phyloP scores from a whole-genome alignment of 768 basidiomycete genomes.

The Fibroporia radiculosa region DNA sequence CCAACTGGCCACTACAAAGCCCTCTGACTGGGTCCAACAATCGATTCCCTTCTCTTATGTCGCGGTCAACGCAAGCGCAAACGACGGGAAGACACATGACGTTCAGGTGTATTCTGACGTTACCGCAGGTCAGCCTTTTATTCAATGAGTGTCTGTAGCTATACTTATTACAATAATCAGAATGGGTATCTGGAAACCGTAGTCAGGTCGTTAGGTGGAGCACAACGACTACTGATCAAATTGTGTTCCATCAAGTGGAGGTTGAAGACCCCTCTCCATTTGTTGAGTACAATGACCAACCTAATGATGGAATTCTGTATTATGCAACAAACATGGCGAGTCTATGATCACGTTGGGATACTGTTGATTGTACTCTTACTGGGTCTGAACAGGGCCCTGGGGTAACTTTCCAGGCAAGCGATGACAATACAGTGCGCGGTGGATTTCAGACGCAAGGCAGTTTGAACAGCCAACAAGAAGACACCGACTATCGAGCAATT shows the following conservation, averaged over 20 bases:
- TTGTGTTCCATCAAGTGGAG: slow-evolving; percentile 10
- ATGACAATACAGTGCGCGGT: slow-evolving; percentile 6
- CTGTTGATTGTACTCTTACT: neutral
- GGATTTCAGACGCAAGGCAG: slow-evolving; percentile 15
- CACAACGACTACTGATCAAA: slow-evolving; percentile 1
- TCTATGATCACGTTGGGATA: too few relatives aligned
- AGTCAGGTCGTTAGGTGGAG: slow-evolving; percentile 5
- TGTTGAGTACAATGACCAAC: slow-evolving; percentile 7
- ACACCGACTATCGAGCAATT: slow-evolving; percentile 10
- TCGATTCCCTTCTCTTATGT: slow-evolving; percentile 35
- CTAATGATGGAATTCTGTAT: slow-evolving; percentile 10
- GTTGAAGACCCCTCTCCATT: slow-evolving; percentile 3
- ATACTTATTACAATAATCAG: neutral
- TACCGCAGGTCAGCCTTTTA: slow-evolving; percentile 23
- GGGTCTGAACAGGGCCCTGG: slow-evolving; percentile 1
- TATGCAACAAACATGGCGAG: too few relatives aligned
- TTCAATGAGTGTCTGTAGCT: neutral
- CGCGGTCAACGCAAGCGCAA: slow-evolving; percentile 21
- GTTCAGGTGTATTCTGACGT: slow-evolving; percentile 34
- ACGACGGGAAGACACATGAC: slow-evolving; percentile 25
- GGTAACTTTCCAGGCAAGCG: slow-evolving; percentile 10
- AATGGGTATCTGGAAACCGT: slow-evolving; percentile 11
- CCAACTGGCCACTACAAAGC: slow-evolving; percentile 14
- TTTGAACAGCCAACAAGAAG: slow-evolving; percentile 5
- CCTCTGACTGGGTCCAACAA: slow-evolving; percentile 28